Percentiles rank a stretch among this genome's conserved stretches.
phyloP scores from a whole-genome alignment of 2,329 filamentous ascomycete species.

The Penicillium sclerotiorum region DNA sequence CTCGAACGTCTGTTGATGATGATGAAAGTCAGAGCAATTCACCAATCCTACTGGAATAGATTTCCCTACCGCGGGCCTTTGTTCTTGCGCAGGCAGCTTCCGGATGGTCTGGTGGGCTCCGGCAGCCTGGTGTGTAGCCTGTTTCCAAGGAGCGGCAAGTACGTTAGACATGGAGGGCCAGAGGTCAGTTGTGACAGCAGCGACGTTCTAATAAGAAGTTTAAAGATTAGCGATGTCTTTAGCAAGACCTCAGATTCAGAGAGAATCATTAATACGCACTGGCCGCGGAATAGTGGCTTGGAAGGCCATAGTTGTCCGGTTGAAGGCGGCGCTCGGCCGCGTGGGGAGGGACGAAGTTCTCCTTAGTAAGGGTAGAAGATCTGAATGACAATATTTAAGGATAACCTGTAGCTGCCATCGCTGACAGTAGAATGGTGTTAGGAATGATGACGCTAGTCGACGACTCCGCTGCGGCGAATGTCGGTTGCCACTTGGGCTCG shows the following conservation, averaged over 20 bases:
- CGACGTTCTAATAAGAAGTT: constrained; percentile 47
- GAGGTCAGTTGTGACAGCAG: constrained; percentile 45
- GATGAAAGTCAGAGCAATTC: constrained; percentile 3
- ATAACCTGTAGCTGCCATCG: constrained; percentile 26
- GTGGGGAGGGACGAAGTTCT: constrained; percentile 19
- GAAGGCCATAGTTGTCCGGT: constrained; percentile 53
- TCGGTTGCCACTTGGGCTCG: constrained; percentile 31
- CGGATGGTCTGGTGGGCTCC: constrained; percentile 14
- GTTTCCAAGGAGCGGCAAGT: constrained; percentile 41
- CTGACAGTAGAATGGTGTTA: constrained; percentile 18
- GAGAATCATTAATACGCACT: constrained; percentile 38
- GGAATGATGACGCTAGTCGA: constrained; percentile 24
- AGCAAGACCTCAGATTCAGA: neutral
- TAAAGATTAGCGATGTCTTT: neutral
- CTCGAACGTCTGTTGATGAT: constrained; percentile 12
- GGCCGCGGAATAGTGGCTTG: constrained; percentile 52
- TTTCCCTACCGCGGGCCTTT: constrained; percentile 25
- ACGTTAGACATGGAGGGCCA: constrained; percentile 48
- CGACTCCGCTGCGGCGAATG: constrained; percentile 35
- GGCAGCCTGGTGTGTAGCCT: constrained; percentile 25
- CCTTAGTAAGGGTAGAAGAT: constrained; percentile 11
- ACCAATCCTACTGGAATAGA: neutral
- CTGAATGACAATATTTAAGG: constrained; percentile 3
- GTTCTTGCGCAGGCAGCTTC: constrained; percentile 17
- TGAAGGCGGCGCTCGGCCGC: constrained; percentile 43